These are phyloP conservation scores for Hyphodiscus hymeniophilus DNA, from an alignment of 495 filamentous ascomycete genomes.

Conservation along the genomic window DNA sequence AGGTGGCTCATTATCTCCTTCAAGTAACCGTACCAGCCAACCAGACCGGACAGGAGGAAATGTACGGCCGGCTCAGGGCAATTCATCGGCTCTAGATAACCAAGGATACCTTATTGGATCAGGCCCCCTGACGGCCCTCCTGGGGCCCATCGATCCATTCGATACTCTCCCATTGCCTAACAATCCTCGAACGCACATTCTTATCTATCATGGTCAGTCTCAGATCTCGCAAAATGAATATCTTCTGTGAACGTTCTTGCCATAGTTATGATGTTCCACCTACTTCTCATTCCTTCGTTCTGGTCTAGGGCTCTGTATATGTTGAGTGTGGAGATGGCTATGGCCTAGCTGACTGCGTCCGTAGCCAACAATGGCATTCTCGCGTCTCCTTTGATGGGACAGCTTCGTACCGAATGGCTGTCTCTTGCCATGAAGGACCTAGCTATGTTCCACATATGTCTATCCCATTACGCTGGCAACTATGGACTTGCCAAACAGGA, in stretches of 20 bases:
- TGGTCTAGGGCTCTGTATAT: too few species aligned
- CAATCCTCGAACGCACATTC: background rate
- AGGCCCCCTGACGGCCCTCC: background rate
- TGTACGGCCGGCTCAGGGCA: background rate
- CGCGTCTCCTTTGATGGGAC: conserved; percentile 7
- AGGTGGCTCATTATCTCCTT: too few species aligned
- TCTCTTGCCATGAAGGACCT: conserved; percentile 1
- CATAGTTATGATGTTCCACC: background rate
- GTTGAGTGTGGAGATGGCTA: too few species aligned
- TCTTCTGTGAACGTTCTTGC: too few species aligned
- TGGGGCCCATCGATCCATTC: conserved; percentile 5
- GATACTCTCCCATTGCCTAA: conserved; percentile 3
- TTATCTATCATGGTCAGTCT: conserved; percentile 10
- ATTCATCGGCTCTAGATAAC: background rate
- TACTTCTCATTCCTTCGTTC: background rate
- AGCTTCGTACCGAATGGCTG: conserved; percentile 8
- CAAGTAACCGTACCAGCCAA: too few species aligned
- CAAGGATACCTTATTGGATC: background rate
- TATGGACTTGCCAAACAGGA: conserved; percentile 4
- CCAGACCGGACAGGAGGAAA: background rate
- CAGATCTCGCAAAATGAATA: too few species aligned
- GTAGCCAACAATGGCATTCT: conserved; percentile 4
- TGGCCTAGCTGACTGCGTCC: background rate
- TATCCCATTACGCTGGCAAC: conserved; percentile 13
- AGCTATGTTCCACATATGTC: conserved; percentile 5